Conservation (phyloP, 352 stramenopile species). For the Pythium folliculosum region DNA sequence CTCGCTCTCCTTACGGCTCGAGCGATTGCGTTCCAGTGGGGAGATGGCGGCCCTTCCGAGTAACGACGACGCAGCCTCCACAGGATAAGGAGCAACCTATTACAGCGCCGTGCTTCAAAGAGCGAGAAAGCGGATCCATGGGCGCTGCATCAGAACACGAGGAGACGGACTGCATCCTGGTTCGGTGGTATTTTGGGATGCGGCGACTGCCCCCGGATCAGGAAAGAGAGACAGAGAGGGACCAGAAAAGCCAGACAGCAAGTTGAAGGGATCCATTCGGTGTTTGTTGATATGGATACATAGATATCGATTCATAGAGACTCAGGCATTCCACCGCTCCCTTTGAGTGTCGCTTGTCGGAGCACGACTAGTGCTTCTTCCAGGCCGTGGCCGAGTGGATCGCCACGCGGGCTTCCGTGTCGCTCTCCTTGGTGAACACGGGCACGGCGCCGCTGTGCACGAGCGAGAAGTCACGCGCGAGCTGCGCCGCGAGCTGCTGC, state of each 20-base stretch:
- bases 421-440: conserved; percentile 50
- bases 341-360: background rate
- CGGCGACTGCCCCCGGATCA: background rate
- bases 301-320: conserved; percentile 16
- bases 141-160: background rate
- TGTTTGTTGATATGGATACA: conserved; percentile 15
- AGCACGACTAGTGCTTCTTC: conserved; percentile 44
- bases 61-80: too few relatives aligned
- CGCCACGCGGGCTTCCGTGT: conserved; percentile 50
- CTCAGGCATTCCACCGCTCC: background rate
- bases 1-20: background rate
- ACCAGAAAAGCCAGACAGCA: background rate
- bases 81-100: too few relatives aligned
- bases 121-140: background rate
- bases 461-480: conserved; percentile 47
- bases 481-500: conserved; percentile 17
- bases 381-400: conserved; percentile 52
- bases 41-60: too few relatives aligned
- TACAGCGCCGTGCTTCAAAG: too few relatives aligned
- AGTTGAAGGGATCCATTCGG: conserved; percentile 4
- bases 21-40: too few relatives aligned
- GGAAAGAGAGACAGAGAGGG: background rate
- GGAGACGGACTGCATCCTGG: too few relatives aligned
- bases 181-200: background rate
- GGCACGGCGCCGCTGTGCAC: conserved; percentile 47